phyloP scores from a whole-genome alignment of 164 flowering plant genomes.

The Sedum album region DNA sequence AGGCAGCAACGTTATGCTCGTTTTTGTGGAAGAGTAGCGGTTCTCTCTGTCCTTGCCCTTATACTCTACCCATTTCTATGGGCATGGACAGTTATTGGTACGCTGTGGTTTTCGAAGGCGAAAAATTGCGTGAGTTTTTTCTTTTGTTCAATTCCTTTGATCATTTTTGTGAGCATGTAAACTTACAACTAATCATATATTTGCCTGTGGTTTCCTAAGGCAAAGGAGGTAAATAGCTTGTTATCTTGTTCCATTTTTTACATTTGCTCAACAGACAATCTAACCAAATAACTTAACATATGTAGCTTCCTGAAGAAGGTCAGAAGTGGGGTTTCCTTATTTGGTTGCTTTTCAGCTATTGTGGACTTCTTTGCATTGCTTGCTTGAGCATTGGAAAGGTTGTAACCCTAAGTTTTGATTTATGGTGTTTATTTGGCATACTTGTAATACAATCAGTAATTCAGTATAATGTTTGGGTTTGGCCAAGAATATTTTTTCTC shows the following conservation, averaged over 20 bases:
- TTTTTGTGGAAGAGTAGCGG: slow-evolving; percentile 85
- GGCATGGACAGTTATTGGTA: slow-evolving; percentile 94
- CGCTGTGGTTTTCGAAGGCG: slow-evolving; percentile 85
- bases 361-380: slow-evolving; percentile 82
- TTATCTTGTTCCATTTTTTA: not conserved
- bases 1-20: slow-evolving; percentile 90
- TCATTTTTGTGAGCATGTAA: not conserved
- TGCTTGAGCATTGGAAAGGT: slow-evolving; percentile 78
- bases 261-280: not conserved
- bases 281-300: not conserved
- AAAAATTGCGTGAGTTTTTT: slow-evolving; percentile 68
- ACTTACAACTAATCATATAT: not conserved
- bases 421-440: not conserved
- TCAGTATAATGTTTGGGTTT: not conserved
- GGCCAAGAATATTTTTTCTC: slow-evolving; percentile 11
- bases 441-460: not conserved
- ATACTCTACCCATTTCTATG: slow-evolving; percentile 88
- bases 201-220: not conserved
- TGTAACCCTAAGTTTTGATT: not conserved
- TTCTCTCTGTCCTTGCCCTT: slow-evolving; percentile 67
- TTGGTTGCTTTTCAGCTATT: slow-evolving; percentile 95
- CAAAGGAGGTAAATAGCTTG: not conserved
- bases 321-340: slow-evolving; percentile 98
- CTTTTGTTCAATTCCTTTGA: not conserved
- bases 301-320: slow-evolving; percentile 90